Conservation (phyloP, 2,329 filamentous ascomycete genomes). For the Fusarium sterilihyphosum region DNA sequence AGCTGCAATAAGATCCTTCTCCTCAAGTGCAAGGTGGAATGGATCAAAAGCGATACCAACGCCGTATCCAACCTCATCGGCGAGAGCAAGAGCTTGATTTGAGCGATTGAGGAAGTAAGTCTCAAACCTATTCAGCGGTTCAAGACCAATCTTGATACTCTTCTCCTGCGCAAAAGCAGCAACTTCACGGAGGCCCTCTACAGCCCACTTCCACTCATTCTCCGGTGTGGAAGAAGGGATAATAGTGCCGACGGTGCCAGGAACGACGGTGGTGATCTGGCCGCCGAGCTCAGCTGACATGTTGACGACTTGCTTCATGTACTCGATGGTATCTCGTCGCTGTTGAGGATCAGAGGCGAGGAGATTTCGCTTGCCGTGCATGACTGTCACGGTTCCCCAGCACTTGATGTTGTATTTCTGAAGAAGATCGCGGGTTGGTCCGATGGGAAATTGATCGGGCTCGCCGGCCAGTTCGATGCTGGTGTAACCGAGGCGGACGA, state of each 20-base stretch:
- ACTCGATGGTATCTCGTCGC: constrained; percentile 17
- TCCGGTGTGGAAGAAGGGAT: constrained; percentile 17
- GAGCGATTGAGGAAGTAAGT: constrained; percentile 37
- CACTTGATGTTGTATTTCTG: constrained; percentile 25
- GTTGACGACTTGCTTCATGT: constrained; percentile 30
- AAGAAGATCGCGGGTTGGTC: constrained; percentile 13
- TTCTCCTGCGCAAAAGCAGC: constrained; percentile 18
- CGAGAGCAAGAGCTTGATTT: constrained; percentile 32
- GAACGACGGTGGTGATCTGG: constrained; percentile 16
- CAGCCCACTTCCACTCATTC: constrained; percentile 34
- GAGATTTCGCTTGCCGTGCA: constrained; percentile 29
- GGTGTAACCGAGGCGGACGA: constrained; percentile 21
- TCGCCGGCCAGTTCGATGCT: constrained; percentile 32
- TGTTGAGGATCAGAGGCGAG: constrained; percentile 24
- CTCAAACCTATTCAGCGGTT: constrained; percentile 36
- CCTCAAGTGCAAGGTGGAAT: constrained; percentile 31
- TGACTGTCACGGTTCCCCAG: constrained; percentile 35
- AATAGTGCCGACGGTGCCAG: constrained; percentile 25
- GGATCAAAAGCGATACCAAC: constrained; percentile 29
- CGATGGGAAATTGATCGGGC: constrained; percentile 3
- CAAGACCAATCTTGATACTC: constrained; percentile 26
- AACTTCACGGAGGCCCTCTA: constrained; percentile 21
- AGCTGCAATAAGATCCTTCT: constrained; percentile 22
- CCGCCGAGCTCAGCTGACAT: constrained; percentile 28
- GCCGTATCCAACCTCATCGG: constrained; percentile 22